Percentiles rank a stretch among this genome's conserved stretches.
These are phyloP conservation scores for Lodderomyces jiufengensis DNA, from an alignment of 1,139 yeast species.

Conservation along the genomic window DNA sequence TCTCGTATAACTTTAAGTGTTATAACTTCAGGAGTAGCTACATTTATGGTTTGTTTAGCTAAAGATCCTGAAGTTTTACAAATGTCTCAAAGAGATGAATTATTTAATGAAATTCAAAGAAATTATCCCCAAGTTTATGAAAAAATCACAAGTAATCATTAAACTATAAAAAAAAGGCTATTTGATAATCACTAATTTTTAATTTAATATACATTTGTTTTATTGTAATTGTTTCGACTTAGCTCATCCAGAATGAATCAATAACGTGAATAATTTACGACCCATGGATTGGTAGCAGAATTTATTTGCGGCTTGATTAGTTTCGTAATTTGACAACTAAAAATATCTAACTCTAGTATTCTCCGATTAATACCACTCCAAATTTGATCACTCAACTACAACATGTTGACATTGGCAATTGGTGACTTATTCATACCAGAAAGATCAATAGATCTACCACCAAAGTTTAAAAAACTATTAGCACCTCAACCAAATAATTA, in stretches of 20 bases:
- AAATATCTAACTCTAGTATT: too few relatives aligned
- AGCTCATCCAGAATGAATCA: not conserved
- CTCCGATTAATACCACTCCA: too few relatives aligned
- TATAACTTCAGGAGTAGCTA: constrained; percentile 76
- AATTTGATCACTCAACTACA: not conserved
- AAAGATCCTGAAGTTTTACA: constrained; percentile 84
- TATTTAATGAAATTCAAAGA: constrained; percentile 66
- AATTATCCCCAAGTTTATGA: constrained; percentile 74
- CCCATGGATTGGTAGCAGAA: too few relatives aligned
- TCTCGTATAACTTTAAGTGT: constrained; percentile 70
- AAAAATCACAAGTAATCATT: constrained; percentile 42
- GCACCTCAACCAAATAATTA: constrained; percentile 43
- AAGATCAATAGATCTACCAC: constrained; percentile 60
- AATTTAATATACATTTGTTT: not conserved
- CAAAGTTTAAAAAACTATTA: constrained; percentile 66
- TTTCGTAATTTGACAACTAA: not conserved
- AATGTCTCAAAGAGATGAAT: constrained; percentile 66
- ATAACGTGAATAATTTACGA: too few relatives aligned
- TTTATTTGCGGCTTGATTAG: not conserved
- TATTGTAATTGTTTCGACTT: too few relatives aligned
- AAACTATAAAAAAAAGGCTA: constrained; percentile 3
- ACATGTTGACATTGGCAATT: constrained; percentile 84
- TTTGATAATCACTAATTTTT: not conserved
- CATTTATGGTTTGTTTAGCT: constrained; percentile 84
- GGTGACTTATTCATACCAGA: constrained; percentile 92